Percentiles rank a stretch among this genome's conserved stretches.
These are phyloP conservation scores for Bolboschoenus planiculmis DNA, from an alignment of 176 grass and related monocot genomes.

Conservation along the genomic window DNA sequence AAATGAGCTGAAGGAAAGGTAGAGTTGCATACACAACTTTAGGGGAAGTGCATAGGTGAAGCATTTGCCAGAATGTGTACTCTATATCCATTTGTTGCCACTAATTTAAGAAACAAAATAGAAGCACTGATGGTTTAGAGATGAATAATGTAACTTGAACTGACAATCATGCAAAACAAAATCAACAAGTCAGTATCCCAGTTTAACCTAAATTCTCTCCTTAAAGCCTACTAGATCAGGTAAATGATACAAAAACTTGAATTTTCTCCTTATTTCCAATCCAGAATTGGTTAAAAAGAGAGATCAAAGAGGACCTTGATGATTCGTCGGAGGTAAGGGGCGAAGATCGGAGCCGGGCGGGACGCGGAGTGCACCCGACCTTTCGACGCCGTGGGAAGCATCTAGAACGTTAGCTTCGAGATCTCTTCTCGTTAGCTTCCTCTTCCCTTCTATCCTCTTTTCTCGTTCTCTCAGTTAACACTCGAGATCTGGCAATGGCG, in stretches of 20 bases:
- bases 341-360: constrained; percentile 53
- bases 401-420: constrained; percentile 23
- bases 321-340: constrained; percentile 86
- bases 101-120: constrained; percentile 45
- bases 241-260: neutral
- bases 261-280: neutral
- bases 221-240: neutral
- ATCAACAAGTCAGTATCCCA: neutral
- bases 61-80: constrained; percentile 99
- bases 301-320: constrained; percentile 58
- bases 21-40: constrained; percentile 94
- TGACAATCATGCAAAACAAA: neutral
- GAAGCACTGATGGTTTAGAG: neutral
- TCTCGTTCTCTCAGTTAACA: neutral
- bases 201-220: neutral
- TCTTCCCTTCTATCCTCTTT: constrained; percentile 13
- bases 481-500: constrained; percentile 21
- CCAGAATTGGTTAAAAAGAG: neutral
- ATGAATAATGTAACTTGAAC: neutral
- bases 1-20: constrained; percentile 34
- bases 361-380: constrained; percentile 34
- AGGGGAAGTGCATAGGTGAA: constrained; percentile 96
- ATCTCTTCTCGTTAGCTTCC: neutral
- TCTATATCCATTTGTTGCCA: constrained; percentile 99
- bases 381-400: constrained; percentile 87